phyloP scores from a whole-genome alignment of 2,329 filamentous ascomycete genomes.

The Corynespora cassiicola region DNA sequence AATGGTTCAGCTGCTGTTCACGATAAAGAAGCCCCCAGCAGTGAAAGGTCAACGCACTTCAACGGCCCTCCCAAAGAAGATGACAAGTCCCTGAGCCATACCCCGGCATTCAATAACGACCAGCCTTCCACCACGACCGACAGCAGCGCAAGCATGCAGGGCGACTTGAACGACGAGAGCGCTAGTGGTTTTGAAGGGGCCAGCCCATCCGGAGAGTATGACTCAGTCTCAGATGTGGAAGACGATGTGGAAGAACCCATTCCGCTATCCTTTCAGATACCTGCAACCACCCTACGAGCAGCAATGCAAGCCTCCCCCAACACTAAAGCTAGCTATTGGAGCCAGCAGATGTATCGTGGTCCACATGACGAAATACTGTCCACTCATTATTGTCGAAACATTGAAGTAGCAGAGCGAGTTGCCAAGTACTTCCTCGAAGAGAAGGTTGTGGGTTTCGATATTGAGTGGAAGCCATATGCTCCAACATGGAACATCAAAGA shows the following conservation, averaged over 20 bases:
- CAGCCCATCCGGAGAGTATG: no score
- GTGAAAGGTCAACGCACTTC: slow-evolving; percentile 1
- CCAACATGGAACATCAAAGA: slow-evolving; percentile 68
- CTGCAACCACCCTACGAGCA: slow-evolving; percentile 28
- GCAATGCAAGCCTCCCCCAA: slow-evolving; percentile 39
- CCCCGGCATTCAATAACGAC: no score
- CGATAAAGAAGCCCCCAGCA: background rate
- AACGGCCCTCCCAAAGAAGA: background rate
- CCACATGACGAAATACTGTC: slow-evolving; percentile 61
- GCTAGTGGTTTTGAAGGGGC: no score
- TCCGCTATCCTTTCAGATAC: slow-evolving; percentile 41
- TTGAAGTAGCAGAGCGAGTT: slow-evolving; percentile 71
- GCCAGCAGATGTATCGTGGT: slow-evolving; percentile 70
- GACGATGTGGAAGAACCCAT: slow-evolving; percentile 21
- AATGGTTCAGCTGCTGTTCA: background rate
- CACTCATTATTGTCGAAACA: slow-evolving; percentile 79
- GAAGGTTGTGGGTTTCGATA: slow-evolving; percentile 81
- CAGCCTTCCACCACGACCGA: no score
- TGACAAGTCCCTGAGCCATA: no score
- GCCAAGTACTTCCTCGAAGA: slow-evolving; percentile 72
- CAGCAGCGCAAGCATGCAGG: no score
- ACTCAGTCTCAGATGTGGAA: no score
- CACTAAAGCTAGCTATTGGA: slow-evolving; percentile 63
- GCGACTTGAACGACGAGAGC: no score
- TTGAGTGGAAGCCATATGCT: slow-evolving; percentile 74